These are phyloP conservation scores for Chlamydomonas asymmetrica DNA, from an alignment of 139 green algal species.

Conservation along the genomic window DNA sequence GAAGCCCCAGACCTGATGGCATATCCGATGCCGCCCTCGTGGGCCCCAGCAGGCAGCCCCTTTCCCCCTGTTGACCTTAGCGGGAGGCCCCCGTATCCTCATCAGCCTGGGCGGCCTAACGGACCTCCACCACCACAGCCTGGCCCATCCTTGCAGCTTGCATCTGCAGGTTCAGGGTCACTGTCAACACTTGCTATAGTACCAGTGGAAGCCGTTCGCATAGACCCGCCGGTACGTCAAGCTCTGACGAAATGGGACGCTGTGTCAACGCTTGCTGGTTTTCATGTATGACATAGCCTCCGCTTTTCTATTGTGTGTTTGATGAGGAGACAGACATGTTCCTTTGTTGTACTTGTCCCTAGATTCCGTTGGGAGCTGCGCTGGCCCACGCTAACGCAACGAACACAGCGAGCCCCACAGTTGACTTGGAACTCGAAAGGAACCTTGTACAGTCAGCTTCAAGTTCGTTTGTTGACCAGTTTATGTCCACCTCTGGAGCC, in stretches of 20 bases:
- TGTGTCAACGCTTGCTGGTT: no score
- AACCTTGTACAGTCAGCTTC: neutral
- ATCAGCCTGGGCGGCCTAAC: neutral
- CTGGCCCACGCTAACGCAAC: neutral
- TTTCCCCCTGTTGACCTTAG: no score
- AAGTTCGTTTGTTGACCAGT: neutral
- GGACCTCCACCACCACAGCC: neutral
- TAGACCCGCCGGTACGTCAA: constrained; percentile 18
- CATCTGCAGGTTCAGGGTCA: neutral
- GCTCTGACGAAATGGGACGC: no score
- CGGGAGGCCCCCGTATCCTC: no score
- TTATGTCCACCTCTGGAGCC: neutral
- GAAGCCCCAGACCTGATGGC: no score
- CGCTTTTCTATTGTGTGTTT: no score
- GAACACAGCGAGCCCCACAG: neutral
- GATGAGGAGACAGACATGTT: no score
- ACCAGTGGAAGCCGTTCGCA: neutral
- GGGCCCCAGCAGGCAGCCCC: no score
- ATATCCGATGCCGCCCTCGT: no score
- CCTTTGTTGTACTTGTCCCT: no score
- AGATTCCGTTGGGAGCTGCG: no score
- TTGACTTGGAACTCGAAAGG: neutral
- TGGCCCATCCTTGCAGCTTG: neutral
- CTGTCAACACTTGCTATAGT: constrained; percentile 2
- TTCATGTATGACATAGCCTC: no score